phyloP scores from a whole-genome alignment of 2,329 filamentous ascomycete species.

The Microsporum canis region DNA sequence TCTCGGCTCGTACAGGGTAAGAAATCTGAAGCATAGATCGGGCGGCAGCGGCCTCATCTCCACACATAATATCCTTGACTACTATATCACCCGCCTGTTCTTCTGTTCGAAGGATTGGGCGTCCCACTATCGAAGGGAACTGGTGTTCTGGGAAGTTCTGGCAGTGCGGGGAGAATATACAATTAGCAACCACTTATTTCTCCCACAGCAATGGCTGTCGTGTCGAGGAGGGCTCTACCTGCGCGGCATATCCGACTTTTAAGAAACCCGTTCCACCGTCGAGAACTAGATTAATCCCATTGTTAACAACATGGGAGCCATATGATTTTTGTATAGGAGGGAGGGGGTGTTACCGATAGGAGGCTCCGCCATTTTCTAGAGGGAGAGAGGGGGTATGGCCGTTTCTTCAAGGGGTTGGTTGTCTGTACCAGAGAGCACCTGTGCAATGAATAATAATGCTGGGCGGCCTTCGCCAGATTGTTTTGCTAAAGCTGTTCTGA shows the following conservation, averaged over 20 bases:
- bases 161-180: constrained; percentile 10
- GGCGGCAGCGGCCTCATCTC: constrained; percentile 91
- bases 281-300: constrained; percentile 55
- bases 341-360: constrained; percentile 35
- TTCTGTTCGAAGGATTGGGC: constrained; percentile 92
- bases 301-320: constrained; percentile 22
- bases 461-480: neutral
- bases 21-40: constrained; percentile 96
- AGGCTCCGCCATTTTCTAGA: constrained; percentile 34
- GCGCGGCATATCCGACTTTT: constrained; percentile 96
- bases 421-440: neutral
- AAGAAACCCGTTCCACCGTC: constrained; percentile 99
- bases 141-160: constrained; percentile 98
- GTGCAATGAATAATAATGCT: neutral
- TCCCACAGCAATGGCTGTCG: neutral
- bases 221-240: constrained; percentile 37
- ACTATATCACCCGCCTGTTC: constrained; percentile 64
- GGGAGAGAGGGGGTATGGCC: neutral
- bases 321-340: constrained; percentile 10
- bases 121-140: constrained; percentile 95
- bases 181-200: constrained; percentile 2
- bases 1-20: constrained; percentile 57
- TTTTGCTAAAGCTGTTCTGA: neutral
- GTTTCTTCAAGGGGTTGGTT: neutral
- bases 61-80: constrained; percentile 99